Evolutionary conservation across 257 asterid genomes (phyloP), one percentile per base, ranked within the genome.

Genomic region (Solanum etuberosum): DNA sequence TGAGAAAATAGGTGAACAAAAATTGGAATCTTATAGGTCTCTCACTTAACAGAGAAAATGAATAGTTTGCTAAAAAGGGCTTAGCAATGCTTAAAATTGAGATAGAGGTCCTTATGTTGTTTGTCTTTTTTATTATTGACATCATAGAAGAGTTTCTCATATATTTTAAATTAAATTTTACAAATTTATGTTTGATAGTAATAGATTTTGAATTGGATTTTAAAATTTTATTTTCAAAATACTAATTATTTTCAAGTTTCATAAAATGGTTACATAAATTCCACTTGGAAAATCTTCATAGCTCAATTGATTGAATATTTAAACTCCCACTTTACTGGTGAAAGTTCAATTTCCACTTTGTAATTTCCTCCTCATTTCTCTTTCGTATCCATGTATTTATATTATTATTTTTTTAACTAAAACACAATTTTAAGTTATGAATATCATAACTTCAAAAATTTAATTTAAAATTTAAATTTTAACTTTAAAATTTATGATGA

Each of bases 21-120:
- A 74, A 35, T 82, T 90, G 87, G 95, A 87, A 88, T 90, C 88
- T 94, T 93, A 91, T 88, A 90, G 90, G 89, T 86, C 71, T 90
- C 34, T 40, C 86, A 27, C n/a, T 31, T 43, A 88, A 86, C 89
- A 88, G 57, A 87, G 78, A 90, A 86, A 48, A 59, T 37, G 85
- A 0, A 35, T 3, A 6, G 57, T 38, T 88, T 90, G 31, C 80
- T 2, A 6, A 81, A 9, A 21, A 57, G 93, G 92, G 88, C 72
- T 27, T 68, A 18, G 13, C 15, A 71, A 71, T 32, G 4, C 12
- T 18, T 80, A 40, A 27, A 86, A 70, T 91, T 88, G 38, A 25
- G 59, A 46, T 0, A 59, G 57, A 61, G 89, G 90, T 88, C 90
- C 92, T 85, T 86, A 67, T 15, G 88, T 1, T 90, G 54, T 91